Evolutionary conservation across 2,329 filamentous ascomycete species (phyloP).

Genomic region (Biscogniauxia sp.): DNA sequence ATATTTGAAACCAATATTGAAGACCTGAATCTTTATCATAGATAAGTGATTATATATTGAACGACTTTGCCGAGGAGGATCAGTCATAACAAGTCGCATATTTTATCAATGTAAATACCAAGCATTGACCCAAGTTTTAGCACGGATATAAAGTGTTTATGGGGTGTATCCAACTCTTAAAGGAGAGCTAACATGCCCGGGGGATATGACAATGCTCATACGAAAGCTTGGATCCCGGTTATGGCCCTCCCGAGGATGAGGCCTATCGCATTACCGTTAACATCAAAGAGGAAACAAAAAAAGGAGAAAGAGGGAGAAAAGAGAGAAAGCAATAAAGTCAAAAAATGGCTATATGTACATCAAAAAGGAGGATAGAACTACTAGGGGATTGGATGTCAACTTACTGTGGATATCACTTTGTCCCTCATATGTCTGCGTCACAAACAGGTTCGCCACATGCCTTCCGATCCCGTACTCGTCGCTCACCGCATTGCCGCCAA

Average conservation of each 20-base stretch:
- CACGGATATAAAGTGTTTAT: too few species aligned
- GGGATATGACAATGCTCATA: slow-evolving; percentile 33
- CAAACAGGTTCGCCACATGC: slow-evolving; percentile 94
- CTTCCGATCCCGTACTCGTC: slow-evolving; percentile 95
- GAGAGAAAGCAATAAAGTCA: neutral
- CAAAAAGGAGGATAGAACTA: neutral
- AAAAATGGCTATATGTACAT: neutral
- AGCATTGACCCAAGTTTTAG: neutral
- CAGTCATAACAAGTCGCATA: neutral
- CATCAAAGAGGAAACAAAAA: neutral
- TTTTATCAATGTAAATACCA: neutral
- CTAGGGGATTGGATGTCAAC: slow-evolving; percentile 34
- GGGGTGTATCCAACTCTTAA: too few species aligned
- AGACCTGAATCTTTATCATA: neutral
- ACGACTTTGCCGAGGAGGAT: neutral
- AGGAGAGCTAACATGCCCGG: too few species aligned
- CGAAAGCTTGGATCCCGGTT: slow-evolving; percentile 75
- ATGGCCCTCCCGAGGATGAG: slow-evolving; percentile 65
- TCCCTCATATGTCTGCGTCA: slow-evolving; percentile 97
- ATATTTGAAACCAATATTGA: too few species aligned
- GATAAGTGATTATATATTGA: neutral
- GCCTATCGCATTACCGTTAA: slow-evolving; percentile 40
- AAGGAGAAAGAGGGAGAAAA: neutral
- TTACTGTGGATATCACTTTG: slow-evolving; percentile 96
- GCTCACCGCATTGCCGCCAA: slow-evolving; percentile 96